Conservation (phyloP, 1,284 basidiomycete species). For the Apiotrichum laibachii region DNA sequence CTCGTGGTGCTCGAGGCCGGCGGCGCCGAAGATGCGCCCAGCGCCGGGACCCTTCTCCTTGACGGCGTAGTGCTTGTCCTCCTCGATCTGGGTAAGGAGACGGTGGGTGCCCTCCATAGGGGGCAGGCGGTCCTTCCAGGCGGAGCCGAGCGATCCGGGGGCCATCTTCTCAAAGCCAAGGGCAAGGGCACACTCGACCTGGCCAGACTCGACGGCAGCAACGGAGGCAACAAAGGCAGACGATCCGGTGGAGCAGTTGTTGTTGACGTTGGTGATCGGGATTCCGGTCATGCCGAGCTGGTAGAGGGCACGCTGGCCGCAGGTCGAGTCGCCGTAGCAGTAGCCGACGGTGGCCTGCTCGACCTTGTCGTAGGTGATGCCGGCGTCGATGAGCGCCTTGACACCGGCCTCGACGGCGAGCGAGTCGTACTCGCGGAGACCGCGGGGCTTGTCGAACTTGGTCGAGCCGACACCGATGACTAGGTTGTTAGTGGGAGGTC, state of each 20-base stretch:
- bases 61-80: conserved; percentile 15
- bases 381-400: conserved; percentile 24
- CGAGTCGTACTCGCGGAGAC: conserved; percentile 22
- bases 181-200: conserved; percentile 22
- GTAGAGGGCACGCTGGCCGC: conserved; percentile 24
- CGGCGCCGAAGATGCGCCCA: conserved; percentile 21
- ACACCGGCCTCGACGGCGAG: conserved; percentile 23
- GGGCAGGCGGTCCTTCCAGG: conserved; percentile 17
- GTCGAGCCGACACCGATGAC: conserved; percentile 26
- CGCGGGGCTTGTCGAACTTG: conserved; percentile 28
- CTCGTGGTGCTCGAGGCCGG: conserved; percentile 23
- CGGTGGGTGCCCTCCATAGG: conserved; percentile 16
- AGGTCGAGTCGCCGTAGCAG: conserved; percentile 23
- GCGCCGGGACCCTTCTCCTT: conserved; percentile 19
- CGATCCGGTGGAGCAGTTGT: conserved; percentile 25
- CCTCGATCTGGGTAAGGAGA: conserved; percentile 16
- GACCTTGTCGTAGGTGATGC: conserved; percentile 21
- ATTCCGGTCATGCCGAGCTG: conserved; percentile 25
- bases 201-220: conserved; percentile 13
- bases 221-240: conserved; percentile 19
- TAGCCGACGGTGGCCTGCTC: conserved; percentile 20
- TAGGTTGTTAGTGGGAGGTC: conserved; percentile 3
- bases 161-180: conserved; percentile 25
- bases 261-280: conserved; percentile 24
- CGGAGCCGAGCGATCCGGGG: conserved; percentile 19